phyloP scores from a whole-genome alignment of 2,329 filamentous ascomycete species.

The Penicillium sp. region DNA sequence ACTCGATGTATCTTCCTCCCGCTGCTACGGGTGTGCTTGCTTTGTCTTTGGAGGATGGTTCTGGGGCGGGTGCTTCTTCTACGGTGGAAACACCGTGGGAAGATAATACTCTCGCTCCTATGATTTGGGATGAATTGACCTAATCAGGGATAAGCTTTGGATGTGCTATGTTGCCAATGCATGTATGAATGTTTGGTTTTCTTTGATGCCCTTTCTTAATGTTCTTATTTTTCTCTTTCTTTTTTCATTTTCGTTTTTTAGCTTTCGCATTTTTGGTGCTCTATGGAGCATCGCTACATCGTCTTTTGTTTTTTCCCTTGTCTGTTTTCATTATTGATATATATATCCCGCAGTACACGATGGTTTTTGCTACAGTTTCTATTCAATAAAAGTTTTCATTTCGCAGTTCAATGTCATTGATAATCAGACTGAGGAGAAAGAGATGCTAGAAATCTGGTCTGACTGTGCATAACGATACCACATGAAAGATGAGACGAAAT shows the following conservation, averaged over 20 bases:
- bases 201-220: neutral
- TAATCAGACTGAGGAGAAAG: neutral
- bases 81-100: slow-evolving; percentile 30
- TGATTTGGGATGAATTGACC: slow-evolving; percentile 41
- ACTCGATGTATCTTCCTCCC: slow-evolving; percentile 16
- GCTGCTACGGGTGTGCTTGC: slow-evolving; percentile 21
- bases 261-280: slow-evolving; percentile 8
- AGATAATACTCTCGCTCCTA: slow-evolving; percentile 41
- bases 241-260: neutral
- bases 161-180: neutral
- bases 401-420: neutral
- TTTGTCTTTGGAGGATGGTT: slow-evolving; percentile 35
- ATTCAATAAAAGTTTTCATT: slow-evolving; percentile 3
- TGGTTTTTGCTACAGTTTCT: slow-evolving; percentile 14
- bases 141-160: neutral
- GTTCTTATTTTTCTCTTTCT: neutral
- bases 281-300: neutral
- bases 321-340: neutral
- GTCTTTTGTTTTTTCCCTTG: neutral
- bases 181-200: neutral
- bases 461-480: neutral
- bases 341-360: slow-evolving; percentile 31
- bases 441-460: neutral
- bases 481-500: neutral
- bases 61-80: slow-evolving; percentile 15